Base-by-base conservation (phyloP, 2,329 filamentous ascomycete genomes). In the Fusarium pseudograminearum region DNA sequence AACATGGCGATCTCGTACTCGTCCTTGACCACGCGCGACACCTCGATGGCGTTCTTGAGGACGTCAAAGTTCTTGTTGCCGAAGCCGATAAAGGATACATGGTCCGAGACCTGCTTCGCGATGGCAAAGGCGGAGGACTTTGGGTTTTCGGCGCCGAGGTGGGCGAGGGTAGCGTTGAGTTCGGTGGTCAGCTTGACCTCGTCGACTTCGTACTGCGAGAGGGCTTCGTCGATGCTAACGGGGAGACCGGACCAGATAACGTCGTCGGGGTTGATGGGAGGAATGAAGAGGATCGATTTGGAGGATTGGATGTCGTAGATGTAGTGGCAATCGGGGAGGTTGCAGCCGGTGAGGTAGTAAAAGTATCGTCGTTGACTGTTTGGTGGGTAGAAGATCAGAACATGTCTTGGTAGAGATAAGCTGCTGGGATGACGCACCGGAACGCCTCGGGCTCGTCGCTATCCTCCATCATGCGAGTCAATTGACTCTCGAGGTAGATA, bases 201-300 rank as follows among this genome's bases (percentile, higher is more conserved):
- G 78, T 98, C 95, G 68, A 97, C 88, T 71, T 97, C 93, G 81
- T 93, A 98, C 69, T 87, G 86, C 48, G 87, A 81, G 65, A 91
- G 82, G 9, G 95, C 95, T 76, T 98, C 91, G 42, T 91, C 86
- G 34, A 86, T 82, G 36, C 90, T 92, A 65, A 97, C 83, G 1
- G 95, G 96, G 18, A 98, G 86, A 15, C 96, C 96, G 30, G 91
- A 92, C 95, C 95, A 99, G 76, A 98, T 93, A 61, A 98, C 94
- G 57, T 90, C 90, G 44, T 96, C 92, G n/a, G 93, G 88, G 73
- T 97, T 90, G 74, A 94, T 87, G 18, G 94, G 92, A 4, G 96
- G 95, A 74, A 99, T 95, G 82, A 94, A 99, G 50, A 99, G 89
- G 4, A 91, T 97, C 41, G 94, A 87, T 73, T 89, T 89, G 70